Evolutionary conservation across 139 green algal species (phyloP).

Genomic region (Protoeuglena noctilucae): DNA sequence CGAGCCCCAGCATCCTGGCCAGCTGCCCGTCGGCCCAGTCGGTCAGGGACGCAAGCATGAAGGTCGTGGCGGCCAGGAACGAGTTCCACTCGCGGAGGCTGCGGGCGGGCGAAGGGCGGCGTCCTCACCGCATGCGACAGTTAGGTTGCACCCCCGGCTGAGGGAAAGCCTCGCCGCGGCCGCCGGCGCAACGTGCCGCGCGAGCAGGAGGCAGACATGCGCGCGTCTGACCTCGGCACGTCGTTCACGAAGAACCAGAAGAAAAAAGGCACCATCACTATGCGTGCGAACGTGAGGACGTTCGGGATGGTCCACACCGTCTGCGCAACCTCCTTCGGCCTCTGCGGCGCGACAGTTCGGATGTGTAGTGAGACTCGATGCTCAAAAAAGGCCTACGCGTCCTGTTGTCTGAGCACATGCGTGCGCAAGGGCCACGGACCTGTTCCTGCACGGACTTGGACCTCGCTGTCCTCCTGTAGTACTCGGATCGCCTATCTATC

Average conservation of each 20-base stretch:
- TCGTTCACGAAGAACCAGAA: constrained; percentile 33
- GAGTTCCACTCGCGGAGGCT: neutral
- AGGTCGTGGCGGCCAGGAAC: neutral
- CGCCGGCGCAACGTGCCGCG: neutral
- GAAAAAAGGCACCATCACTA: constrained; percentile 50
- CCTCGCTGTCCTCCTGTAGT: neutral
- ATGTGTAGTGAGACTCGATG: too few relatives aligned
- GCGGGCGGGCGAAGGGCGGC: neutral
- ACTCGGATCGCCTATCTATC: neutral
- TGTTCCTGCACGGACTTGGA: too few relatives aligned
- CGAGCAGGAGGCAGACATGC: constrained; percentile 6
- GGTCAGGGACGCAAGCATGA: constrained; percentile 1
- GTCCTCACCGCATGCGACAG: neutral
- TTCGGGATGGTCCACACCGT: constrained; percentile 30
- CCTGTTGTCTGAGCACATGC: too few relatives aligned
- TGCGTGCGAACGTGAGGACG: constrained; percentile 44
- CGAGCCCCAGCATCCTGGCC: neutral
- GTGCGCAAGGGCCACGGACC: neutral
- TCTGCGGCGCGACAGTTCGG: too few relatives aligned
- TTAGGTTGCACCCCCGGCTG: neutral
- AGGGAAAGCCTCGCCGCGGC: neutral
- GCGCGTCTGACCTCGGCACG: constrained; percentile 1
- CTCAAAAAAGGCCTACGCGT: too few relatives aligned
- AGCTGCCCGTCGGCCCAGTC: constrained; percentile 1
- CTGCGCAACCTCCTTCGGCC: neutral